phyloP scores from a whole-genome alignment of 2,329 filamentous ascomycete genomes.

The Acrodontium crateriforme region DNA sequence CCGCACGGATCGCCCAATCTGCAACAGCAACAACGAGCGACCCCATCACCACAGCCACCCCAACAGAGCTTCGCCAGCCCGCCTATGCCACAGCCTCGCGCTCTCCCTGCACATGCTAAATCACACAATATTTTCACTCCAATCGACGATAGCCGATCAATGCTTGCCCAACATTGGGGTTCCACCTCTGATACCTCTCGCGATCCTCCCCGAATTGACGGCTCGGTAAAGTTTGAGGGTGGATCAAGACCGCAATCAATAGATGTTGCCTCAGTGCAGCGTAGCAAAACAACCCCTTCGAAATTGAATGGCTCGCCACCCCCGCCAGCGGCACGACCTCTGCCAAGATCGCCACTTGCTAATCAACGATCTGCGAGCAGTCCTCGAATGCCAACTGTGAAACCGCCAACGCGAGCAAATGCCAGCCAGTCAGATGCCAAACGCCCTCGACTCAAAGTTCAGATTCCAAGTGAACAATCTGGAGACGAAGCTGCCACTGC shows the following conservation, averaged over 20 bases:
- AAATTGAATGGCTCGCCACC: slow-evolving; percentile 38
- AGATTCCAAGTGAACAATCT: slow-evolving; percentile 85
- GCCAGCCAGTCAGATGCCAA: slow-evolving; percentile 39
- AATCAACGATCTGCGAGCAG: slow-evolving; percentile 41
- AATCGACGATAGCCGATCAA: slow-evolving; percentile 82
- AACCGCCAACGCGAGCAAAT: slow-evolving; percentile 38
- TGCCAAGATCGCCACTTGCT: slow-evolving; percentile 13
- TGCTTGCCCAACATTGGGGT: slow-evolving; percentile 66
- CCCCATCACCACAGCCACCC: slow-evolving; percentile 38
- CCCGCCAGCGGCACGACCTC: slow-evolving; percentile 29
- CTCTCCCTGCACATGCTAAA: slow-evolving; percentile 44
- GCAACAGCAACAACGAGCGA: slow-evolving; percentile 18
- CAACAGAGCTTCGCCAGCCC: slow-evolving; percentile 38
- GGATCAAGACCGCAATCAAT: slow-evolving; percentile 48
- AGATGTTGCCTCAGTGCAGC: slow-evolving; percentile 44
- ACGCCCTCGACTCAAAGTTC: slow-evolving; percentile 75
- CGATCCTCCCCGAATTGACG: slow-evolving; percentile 31
- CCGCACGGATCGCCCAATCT: slow-evolving; percentile 25
- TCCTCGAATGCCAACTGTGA: slow-evolving; percentile 57
- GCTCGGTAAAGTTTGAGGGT: slow-evolving; percentile 28
- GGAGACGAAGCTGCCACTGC: slow-evolving; percentile 58
- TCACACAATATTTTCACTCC: slow-evolving; percentile 93
- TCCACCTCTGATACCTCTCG: slow-evolving; percentile 37
- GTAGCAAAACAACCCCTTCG: slow-evolving; percentile 28
- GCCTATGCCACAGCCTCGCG: slow-evolving; percentile 49